These are phyloP conservation scores for Hirschioporus abietinus DNA, from an alignment of 768 basidiomycete genomes.

Conservation along the genomic window DNA sequence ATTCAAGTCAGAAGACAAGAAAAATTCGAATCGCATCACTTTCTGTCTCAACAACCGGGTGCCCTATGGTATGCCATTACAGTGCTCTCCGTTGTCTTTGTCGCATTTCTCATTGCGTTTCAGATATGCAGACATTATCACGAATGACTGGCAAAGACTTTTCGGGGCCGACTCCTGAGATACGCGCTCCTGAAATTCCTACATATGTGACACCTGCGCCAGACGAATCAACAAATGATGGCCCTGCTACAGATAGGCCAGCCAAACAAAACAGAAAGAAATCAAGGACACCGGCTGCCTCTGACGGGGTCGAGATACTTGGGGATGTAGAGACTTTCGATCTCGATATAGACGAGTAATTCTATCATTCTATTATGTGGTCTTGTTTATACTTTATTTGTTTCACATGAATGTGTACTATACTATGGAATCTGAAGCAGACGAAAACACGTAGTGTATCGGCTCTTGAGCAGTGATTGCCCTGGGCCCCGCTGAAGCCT, in stretches of 20 bases:
- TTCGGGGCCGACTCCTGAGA: constrained; percentile 73
- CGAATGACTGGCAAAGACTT: constrained; percentile 85
- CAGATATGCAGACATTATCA: constrained; percentile 69
- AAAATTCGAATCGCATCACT: constrained; percentile 70
- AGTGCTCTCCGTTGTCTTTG: background rate
- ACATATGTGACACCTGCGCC: background rate
- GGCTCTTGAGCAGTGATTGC: too few relatives aligned
- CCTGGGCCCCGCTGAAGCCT: too few relatives aligned
- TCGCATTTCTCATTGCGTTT: background rate
- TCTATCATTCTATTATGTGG: background rate
- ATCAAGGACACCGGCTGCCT: background rate
- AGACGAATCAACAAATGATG: background rate
- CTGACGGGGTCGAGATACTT: background rate
- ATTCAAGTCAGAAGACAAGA: constrained; percentile 86
- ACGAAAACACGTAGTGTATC: too few relatives aligned
- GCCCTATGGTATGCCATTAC: constrained; percentile 57
- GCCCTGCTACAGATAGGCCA: background rate
- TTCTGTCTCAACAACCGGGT: constrained; percentile 67
- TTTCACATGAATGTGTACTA: background rate
- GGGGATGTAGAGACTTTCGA: constrained; percentile 2
- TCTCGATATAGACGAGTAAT: background rate
- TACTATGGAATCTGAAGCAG: background rate
- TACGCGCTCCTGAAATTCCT: constrained; percentile 32
- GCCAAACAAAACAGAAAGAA: background rate
- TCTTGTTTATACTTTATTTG: background rate